phyloP scores from a whole-genome alignment of 768 basidiomycete species.

The Galerina sulciceps region DNA sequence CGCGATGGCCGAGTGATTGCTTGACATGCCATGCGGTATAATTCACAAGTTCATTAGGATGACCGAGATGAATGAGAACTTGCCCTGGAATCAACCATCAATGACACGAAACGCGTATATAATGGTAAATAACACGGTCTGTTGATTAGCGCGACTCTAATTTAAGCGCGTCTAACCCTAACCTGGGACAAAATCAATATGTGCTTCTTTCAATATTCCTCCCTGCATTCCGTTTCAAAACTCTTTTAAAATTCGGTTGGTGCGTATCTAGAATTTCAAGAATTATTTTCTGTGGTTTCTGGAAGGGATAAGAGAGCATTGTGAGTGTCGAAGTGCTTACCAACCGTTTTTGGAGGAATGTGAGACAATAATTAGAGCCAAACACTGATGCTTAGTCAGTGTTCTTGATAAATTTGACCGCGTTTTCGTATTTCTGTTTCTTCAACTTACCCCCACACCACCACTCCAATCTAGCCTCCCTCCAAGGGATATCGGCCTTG shows the following conservation, averaged over 20 bases:
- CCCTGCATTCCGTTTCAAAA: neutral
- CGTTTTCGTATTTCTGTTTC: slow-evolving; percentile 23
- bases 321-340: neutral
- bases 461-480: neutral
- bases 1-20: neutral
- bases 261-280: neutral
- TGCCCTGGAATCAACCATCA: slow-evolving; percentile 6
- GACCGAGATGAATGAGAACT: neutral
- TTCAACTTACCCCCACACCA: slow-evolving; percentile 24
- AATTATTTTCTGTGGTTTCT: neutral
- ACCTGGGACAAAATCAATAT: neutral
- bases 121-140: slow-evolving; percentile 25
- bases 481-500: neutral
- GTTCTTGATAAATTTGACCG: slow-evolving; percentile 32
- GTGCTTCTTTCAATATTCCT: too few species aligned
- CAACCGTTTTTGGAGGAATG: neutral
- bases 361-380: slow-evolving; percentile 15
- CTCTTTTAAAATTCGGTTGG: neutral
- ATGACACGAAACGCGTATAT: slow-evolving; percentile 23
- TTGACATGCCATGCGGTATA: neutral
- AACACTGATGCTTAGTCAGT: slow-evolving; percentile 37
- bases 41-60: neutral
- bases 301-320: neutral
- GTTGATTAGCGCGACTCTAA: slow-evolving; percentile 29
- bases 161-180: slow-evolving; percentile 30